These are phyloP conservation scores for Boehmeria nivea DNA, from an alignment of 306 rosid species.

Conservation along the genomic window DNA sequence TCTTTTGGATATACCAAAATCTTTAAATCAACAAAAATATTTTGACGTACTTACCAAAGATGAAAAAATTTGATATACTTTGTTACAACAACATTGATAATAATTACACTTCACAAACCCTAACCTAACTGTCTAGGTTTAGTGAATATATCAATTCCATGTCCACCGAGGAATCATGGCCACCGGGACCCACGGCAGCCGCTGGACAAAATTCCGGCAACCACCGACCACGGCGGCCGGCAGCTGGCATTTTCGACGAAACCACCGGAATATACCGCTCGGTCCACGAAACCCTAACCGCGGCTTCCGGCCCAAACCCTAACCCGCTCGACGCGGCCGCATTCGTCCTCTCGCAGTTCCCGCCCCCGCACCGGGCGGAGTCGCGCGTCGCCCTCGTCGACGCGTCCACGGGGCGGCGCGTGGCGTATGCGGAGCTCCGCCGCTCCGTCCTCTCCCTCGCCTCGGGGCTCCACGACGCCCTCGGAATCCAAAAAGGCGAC, in stretches of 20 bases:
- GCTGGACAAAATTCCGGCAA: background rate
- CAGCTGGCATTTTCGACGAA: slow-evolving; percentile 34
- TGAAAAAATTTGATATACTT: no score
- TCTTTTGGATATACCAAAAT: no score
- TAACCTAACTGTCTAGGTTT: no score
- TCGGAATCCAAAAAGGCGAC: slow-evolving; percentile 62
- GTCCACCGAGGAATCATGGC: slow-evolving; percentile 43
- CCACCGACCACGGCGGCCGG: background rate
- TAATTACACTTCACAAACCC: no score
- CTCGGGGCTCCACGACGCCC: slow-evolving; percentile 55
- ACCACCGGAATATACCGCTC: slow-evolving; percentile 58
- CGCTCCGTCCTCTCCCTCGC: slow-evolving; percentile 56
- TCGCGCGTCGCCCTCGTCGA: slow-evolving; percentile 60
- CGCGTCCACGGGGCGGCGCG: slow-evolving; percentile 27
- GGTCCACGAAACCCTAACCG: slow-evolving; percentile 21
- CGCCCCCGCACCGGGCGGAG: slow-evolving; percentile 41
- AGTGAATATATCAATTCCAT: slow-evolving; percentile 2
- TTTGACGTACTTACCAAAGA: no score
- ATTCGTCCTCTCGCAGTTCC: slow-evolving; percentile 69
- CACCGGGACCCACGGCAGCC: background rate
- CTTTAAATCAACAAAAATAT: no score
- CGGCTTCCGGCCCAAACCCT: slow-evolving; percentile 20
- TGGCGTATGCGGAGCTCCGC: slow-evolving; percentile 57
- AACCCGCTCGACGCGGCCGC: slow-evolving; percentile 45
- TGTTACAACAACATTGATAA: no score